These are phyloP conservation scores for Aspergillus flavus DNA, from an alignment of 2,329 filamentous ascomycete species.

Conservation along the genomic window DNA sequence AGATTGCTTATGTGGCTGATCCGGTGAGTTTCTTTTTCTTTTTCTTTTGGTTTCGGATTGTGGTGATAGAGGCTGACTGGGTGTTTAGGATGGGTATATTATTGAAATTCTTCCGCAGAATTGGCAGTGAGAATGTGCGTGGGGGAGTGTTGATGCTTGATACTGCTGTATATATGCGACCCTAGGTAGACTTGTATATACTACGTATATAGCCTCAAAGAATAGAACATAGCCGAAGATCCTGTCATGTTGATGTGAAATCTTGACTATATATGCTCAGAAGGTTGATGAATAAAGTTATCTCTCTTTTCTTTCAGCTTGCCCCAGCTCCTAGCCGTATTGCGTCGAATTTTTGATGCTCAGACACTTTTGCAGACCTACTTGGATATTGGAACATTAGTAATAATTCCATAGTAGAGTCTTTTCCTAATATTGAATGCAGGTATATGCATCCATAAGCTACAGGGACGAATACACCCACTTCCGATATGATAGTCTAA, in stretches of 20 bases:
- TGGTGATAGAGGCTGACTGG: not conserved
- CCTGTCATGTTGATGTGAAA: not conserved
- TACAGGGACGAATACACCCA: too few relatives aligned
- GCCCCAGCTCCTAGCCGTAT: too few relatives aligned
- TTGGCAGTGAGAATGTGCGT: not conserved
- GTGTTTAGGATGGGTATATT: conserved; percentile 36
- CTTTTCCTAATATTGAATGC: too few relatives aligned
- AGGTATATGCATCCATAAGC: too few relatives aligned
- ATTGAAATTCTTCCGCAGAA: conserved; percentile 38
- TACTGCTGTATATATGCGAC: not conserved
- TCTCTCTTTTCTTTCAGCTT: not conserved
- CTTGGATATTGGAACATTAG: too few relatives aligned
- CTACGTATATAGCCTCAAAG: not conserved
- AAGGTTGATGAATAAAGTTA: not conserved
- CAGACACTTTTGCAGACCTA: too few relatives aligned
- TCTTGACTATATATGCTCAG: not conserved
- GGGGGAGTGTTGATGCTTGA: not conserved
- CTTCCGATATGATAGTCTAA: too few relatives aligned
- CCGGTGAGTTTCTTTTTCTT: conserved; percentile 32
- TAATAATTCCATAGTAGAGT: too few relatives aligned
- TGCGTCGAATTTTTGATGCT: too few relatives aligned
- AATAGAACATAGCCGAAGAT: not conserved
- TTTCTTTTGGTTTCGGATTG: not conserved
- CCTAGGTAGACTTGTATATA: not conserved
- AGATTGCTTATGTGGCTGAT: conserved; percentile 44